Evolutionary conservation across 2,329 filamentous ascomycete genomes (phyloP), one percentile per base, ranked within the genome.

Genomic region (Huntiella moniliformis): DNA sequence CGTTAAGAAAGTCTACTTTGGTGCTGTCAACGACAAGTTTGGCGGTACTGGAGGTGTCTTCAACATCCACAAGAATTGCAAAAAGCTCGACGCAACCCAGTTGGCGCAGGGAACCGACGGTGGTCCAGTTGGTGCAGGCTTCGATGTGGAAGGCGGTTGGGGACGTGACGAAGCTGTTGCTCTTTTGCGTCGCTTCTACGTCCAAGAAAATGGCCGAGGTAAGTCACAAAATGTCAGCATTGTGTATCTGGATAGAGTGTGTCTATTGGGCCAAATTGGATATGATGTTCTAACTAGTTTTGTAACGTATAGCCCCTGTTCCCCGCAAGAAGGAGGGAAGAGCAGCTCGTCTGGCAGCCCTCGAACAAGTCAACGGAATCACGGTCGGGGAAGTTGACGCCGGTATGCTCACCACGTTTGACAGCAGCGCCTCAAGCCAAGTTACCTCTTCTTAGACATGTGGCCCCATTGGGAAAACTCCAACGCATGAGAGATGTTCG

Each of bases 121-220:
- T 47, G 73, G 73, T 16, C 80, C 79, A 52, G 73, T 92, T 39
- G 86, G 94, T 58, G 68, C 67, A 7, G 77, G 83, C 4, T 95
- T 83, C 58, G 77, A 81, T 39, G 85, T 85, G 47, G 79, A 86
- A 58, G 85, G 87, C 35, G 88, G 87, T 1, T 79, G 92, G 67
- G 84, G 85, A 55, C 75, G 85, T 40, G 83, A 94, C 56, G 88
- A 96, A 57, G 88, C 91, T 4, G 92, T 98, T 50, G 87, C 88
- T 61, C 63, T 98, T 53, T 68, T 98, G 53, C 73, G 92, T 52
- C 78, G 88, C 49, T 98, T 98, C 62, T 98, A 98, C 60, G 83
- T 98, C 31, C 91, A 98, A 62, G 87, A 98, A 62, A 98, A 98
- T 61, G 85, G 83, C 52, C 82, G 91, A 68, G 84, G 82, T 83